These are phyloP conservation scores for Fragilaria crotonensis DNA, from an alignment of 108 stramenopile genomes.

Conservation along the genomic window DNA sequence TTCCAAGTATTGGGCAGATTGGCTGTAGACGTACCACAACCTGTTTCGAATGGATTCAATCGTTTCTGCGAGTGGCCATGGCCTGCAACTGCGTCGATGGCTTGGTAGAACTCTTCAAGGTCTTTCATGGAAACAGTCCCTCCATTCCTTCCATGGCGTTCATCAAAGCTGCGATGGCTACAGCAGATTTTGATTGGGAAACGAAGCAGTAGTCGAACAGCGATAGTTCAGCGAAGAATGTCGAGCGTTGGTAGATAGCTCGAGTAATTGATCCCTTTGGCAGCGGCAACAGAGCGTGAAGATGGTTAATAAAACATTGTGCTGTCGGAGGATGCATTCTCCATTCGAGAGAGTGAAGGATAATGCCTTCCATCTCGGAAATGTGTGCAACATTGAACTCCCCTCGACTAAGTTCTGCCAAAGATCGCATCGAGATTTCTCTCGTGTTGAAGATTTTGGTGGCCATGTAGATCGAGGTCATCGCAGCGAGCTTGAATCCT, in stretches of 20 bases:
- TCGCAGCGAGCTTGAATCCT: conserved; percentile 50
- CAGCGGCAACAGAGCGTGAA: conserved; percentile 8
- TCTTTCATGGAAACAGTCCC: not conserved
- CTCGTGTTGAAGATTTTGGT: conserved; percentile 33
- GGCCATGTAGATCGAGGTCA: conserved; percentile 47
- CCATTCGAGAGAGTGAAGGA: conserved; percentile 41
- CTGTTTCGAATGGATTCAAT: conserved; percentile 22
- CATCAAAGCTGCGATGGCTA: conserved; percentile 55
- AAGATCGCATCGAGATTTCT: conserved; percentile 14
- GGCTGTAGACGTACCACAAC: conserved; percentile 39
- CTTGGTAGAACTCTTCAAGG: not conserved
- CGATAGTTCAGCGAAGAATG: conserved; percentile 59
- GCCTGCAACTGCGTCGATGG: not conserved
- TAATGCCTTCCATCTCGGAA: conserved; percentile 39
- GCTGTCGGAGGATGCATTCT: conserved; percentile 38
- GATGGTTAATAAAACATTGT: conserved; percentile 28
- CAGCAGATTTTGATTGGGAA: conserved; percentile 19
- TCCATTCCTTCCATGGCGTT: conserved; percentile 45
- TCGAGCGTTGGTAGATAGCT: conserved; percentile 22
- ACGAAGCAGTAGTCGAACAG: conserved; percentile 65
- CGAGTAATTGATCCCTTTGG: not conserved
- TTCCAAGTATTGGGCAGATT: conserved; percentile 22
- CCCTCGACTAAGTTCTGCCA: conserved; percentile 39
- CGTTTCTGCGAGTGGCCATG: not conserved
- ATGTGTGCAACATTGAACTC: conserved; percentile 40